A percentile compares a stretch with the other conserved stretches of the same genome.
Evolutionary conservation across 139 green algal species (phyloP).

Genomic region (Chlorokybus atmophyticus): DNA sequence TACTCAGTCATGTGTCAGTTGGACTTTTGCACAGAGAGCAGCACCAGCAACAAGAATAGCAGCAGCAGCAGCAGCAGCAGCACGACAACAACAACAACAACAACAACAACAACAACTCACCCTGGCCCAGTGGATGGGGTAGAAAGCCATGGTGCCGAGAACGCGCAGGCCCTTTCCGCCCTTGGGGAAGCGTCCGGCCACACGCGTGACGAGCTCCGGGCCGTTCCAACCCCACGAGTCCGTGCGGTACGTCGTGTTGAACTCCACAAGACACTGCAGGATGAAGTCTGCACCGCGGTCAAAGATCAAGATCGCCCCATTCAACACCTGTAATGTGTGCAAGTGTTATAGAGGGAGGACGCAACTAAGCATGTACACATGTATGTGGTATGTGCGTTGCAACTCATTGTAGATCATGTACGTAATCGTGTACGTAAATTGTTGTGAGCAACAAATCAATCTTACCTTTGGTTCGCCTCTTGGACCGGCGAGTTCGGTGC

Average conservation of each 20-base stretch:
- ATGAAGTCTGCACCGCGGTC: slow-evolving; percentile 20
- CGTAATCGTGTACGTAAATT: too few relatives aligned
- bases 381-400: too few relatives aligned
- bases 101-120: too few relatives aligned
- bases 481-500: slow-evolving; percentile 22
- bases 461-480: slow-evolving; percentile 21
- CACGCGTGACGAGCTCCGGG: slow-evolving; percentile 26
- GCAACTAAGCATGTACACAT: too few relatives aligned
- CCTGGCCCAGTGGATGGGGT: slow-evolving; percentile 28
- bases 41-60: too few relatives aligned
- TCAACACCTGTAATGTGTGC: slow-evolving; percentile 6
- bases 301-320: slow-evolving; percentile 24
- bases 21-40: too few relatives aligned
- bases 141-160: slow-evolving; percentile 25
- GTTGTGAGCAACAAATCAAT: background rate
- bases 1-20: too few relatives aligned
- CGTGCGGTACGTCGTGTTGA: slow-evolving; percentile 27
- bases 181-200: slow-evolving; percentile 18
- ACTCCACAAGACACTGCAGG: slow-evolving; percentile 21
- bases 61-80: too few relatives aligned
- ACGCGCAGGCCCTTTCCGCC: slow-evolving; percentile 17
- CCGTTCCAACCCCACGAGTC: slow-evolving; percentile 31
- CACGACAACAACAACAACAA: background rate
- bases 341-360: background rate
- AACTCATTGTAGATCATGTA: too few relatives aligned